phyloP scores from a whole-genome alignment of 139 green algal species.

The Pseudopediastrum boryanum region DNA sequence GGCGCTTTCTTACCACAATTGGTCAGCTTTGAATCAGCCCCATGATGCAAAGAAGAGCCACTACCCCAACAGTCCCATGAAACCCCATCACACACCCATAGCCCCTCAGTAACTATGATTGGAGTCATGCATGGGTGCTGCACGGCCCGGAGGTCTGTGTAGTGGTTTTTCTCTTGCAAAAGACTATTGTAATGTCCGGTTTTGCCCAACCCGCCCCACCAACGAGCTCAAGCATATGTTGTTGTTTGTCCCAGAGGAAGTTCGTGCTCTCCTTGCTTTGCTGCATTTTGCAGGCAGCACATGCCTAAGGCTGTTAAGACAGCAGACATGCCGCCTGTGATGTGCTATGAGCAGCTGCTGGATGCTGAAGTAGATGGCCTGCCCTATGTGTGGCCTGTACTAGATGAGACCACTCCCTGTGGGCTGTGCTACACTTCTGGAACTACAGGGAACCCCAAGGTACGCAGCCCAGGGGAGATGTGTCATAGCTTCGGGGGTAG shows the following conservation, averaged over 20 bases:
- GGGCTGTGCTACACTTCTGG: slow-evolving; percentile 86
- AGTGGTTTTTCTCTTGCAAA: not conserved
- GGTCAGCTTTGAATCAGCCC: not conserved
- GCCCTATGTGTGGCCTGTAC: slow-evolving; percentile 39
- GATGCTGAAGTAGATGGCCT: slow-evolving; percentile 33
- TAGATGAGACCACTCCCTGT: slow-evolving; percentile 66
- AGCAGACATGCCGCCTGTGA: not conserved
- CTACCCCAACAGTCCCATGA: not conserved
- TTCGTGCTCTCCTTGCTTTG: not conserved
- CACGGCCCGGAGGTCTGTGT: not conserved
- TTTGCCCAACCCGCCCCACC: not conserved
- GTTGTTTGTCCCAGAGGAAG: no score
- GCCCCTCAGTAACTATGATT: not conserved
- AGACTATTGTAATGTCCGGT: not conserved
- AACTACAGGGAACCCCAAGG: slow-evolving; percentile 68
- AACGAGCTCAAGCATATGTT: not conserved
- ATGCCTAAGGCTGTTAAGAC: slow-evolving; percentile 47
- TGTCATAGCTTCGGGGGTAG: no score
- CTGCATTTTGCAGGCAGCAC: slow-evolving; percentile 36
- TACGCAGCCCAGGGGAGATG: not conserved
- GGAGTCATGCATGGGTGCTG: no score
- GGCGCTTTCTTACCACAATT: not conserved
- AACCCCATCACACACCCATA: not conserved
- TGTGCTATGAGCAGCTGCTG: slow-evolving; percentile 82
- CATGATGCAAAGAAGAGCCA: not conserved